These are phyloP conservation scores for Plantago elongata DNA, from an alignment of 257 asterid genomes.

Conservation along the genomic window DNA sequence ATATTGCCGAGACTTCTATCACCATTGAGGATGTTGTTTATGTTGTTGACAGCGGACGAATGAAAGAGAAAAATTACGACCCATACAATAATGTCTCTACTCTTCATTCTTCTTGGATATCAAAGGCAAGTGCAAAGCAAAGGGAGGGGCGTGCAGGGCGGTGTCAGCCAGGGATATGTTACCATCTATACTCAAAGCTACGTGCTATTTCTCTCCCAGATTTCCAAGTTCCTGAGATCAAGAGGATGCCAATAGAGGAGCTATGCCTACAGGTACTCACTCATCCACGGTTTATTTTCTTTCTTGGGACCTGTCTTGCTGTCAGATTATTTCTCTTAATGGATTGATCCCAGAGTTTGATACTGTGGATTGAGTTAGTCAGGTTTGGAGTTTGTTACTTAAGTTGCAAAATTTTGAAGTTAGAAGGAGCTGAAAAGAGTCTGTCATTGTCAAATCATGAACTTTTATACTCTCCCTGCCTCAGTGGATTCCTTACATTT, in stretches of 20 bases:
- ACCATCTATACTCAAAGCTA: slow-evolving; percentile 83
- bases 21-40: slow-evolving; percentile 91
- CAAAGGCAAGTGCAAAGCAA: slow-evolving; percentile 93
- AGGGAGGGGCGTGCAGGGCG: slow-evolving; percentile 98
- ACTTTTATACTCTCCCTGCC: too few relatives aligned
- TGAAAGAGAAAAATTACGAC: slow-evolving; percentile 90
- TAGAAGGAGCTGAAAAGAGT: not conserved
- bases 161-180: slow-evolving; percentile 90
- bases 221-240: slow-evolving; percentile 95
- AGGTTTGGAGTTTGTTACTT: not conserved
- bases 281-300: not conserved
- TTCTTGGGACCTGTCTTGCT: too few relatives aligned
- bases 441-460: too few relatives aligned
- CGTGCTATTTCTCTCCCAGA: slow-evolving; percentile 78
- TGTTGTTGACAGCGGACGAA: slow-evolving; percentile 90
- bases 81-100: slow-evolving; percentile 88
- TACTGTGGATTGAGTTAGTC: not conserved
- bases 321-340: not conserved
- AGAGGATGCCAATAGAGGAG: slow-evolving; percentile 93
- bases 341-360: not conserved
- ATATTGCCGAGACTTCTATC: slow-evolving; percentile 93
- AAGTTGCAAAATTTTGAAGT: too few relatives aligned
- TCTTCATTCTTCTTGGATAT: slow-evolving; percentile 90
- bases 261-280: slow-evolving; percentile 74
- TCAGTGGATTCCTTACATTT: too few relatives aligned